These are phyloP conservation scores for Lactarius sp. DNA, from an alignment of 768 basidiomycete genomes.

Conservation along the genomic window DNA sequence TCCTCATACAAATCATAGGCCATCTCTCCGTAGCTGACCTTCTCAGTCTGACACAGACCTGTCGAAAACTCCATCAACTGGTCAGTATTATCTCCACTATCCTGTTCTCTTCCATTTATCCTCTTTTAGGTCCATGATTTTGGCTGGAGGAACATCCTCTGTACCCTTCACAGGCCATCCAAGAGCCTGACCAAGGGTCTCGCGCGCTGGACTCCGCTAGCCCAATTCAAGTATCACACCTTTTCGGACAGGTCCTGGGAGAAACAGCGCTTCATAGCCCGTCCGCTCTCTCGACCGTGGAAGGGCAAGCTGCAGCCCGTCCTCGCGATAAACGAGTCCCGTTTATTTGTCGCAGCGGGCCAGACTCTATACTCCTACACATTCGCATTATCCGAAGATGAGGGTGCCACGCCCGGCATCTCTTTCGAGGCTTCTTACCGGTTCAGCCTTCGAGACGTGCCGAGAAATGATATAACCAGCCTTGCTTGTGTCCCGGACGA, in stretches of 20 bases:
- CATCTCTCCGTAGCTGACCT: slow-evolving; percentile 23
- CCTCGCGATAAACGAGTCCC: slow-evolving; percentile 25
- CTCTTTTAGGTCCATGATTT: slow-evolving; percentile 20
- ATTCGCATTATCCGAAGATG: slow-evolving; percentile 22
- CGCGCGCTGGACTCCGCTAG: slow-evolving; percentile 19
- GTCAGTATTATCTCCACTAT: slow-evolving; percentile 5
- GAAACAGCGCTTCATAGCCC: slow-evolving; percentile 24
- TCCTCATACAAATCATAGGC: slow-evolving; percentile 22
- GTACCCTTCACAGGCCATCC: slow-evolving; percentile 12
- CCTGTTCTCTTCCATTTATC: neutral
- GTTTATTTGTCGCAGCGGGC: slow-evolving; percentile 31
- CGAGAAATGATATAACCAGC: slow-evolving; percentile 49
- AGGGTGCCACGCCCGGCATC: slow-evolving; percentile 40
- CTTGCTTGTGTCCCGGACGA: slow-evolving; percentile 46
- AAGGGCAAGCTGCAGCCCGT: slow-evolving; percentile 29
- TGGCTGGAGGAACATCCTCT: slow-evolving; percentile 20
- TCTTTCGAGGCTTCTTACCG: slow-evolving; percentile 43
- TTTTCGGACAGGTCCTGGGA: slow-evolving; percentile 27
- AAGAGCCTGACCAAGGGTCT: slow-evolving; percentile 19
- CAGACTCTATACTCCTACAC: slow-evolving; percentile 27
- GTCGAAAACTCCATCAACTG: slow-evolving; percentile 7
- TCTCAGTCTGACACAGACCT: slow-evolving; percentile 13
- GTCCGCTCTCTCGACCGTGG: slow-evolving; percentile 28
- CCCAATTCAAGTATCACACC: slow-evolving; percentile 25
- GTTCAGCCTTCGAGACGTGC: slow-evolving; percentile 35